Evolutionary conservation across 2,329 filamentous ascomycete genomes (phyloP).

Genomic region (Geosmithia putterillii): DNA sequence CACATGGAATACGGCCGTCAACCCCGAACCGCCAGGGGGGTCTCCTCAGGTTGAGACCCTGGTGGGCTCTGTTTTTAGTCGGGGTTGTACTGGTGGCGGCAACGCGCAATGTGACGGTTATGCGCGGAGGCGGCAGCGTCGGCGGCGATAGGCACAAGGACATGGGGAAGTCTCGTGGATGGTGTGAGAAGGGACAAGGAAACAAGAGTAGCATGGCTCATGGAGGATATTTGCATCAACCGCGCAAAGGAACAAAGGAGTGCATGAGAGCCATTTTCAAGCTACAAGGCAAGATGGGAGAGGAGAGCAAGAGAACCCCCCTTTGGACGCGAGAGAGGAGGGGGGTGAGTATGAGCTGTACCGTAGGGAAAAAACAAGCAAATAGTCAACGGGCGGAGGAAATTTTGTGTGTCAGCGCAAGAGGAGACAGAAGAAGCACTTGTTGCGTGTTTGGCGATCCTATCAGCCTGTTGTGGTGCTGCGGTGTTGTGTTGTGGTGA

Average conservation of each 20-base stretch:
- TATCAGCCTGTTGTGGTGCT: neutral
- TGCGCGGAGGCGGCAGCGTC: neutral
- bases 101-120: neutral
- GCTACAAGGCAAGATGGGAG: slow-evolving; percentile 1
- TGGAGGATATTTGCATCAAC: no score
- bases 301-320: neutral
- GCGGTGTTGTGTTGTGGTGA: neutral
- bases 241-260: no score
- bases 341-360: neutral
- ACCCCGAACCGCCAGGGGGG: neutral
- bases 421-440: no score
- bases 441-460: no score
- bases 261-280: neutral
- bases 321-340: slow-evolving; percentile 16
- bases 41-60: neutral
- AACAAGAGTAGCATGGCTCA: no score
- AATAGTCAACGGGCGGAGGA: slow-evolving; percentile 54
- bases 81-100: neutral
- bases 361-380: slow-evolving; percentile 49
- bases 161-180: neutral
- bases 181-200: neutral
- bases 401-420: no score
- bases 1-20: neutral
- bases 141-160: slow-evolving; percentile 2
- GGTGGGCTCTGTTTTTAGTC: neutral